phyloP scores from a whole-genome alignment of 2,329 filamentous ascomycete species.

The Diaporthe destruens region DNA sequence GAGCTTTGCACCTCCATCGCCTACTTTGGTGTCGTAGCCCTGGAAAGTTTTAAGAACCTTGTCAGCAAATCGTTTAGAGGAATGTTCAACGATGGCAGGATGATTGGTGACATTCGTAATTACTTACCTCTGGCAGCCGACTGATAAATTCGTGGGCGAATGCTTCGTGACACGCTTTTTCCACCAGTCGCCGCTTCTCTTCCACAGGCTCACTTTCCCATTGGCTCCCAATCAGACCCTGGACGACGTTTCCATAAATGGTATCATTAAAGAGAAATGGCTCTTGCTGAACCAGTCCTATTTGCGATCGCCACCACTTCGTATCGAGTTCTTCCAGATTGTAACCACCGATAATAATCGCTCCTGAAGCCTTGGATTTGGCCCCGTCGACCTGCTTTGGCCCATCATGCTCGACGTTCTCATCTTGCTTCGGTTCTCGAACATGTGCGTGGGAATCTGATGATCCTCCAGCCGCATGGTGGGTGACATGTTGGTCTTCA shows the following conservation, averaged over 20 bases:
- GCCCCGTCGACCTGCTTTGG: conserved; percentile 63
- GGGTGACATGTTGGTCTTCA: neutral
- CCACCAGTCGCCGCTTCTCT: conserved; percentile 67
- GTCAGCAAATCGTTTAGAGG: conserved; percentile 1
- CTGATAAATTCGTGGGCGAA: conserved; percentile 79
- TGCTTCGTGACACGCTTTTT: conserved; percentile 74
- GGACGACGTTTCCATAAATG: conserved; percentile 67
- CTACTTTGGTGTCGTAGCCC: conserved; percentile 77
- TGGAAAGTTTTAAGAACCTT: conserved; percentile 49
- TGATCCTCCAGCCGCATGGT: neutral
- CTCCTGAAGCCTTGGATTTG: conserved; percentile 38
- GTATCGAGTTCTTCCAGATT: conserved; percentile 64
- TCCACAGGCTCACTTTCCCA: conserved; percentile 54
- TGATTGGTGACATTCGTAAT: conserved; percentile 32
- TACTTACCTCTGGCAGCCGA: conserved; percentile 68
- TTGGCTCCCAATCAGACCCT: conserved; percentile 60
- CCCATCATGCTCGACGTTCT: conserved; percentile 49
- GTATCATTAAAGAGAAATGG: conserved; percentile 59
- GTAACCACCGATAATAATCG: neutral
- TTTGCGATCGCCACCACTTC: conserved; percentile 66
- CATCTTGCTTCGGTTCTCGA: neutral
- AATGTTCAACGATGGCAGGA: neutral
- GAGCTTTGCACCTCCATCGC: conserved; percentile 84
- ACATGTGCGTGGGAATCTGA: neutral
- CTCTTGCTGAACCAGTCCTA: conserved; percentile 59